phyloP scores from a whole-genome alignment of 352 stramenopile species.

The Plasmopara halstedii region DNA sequence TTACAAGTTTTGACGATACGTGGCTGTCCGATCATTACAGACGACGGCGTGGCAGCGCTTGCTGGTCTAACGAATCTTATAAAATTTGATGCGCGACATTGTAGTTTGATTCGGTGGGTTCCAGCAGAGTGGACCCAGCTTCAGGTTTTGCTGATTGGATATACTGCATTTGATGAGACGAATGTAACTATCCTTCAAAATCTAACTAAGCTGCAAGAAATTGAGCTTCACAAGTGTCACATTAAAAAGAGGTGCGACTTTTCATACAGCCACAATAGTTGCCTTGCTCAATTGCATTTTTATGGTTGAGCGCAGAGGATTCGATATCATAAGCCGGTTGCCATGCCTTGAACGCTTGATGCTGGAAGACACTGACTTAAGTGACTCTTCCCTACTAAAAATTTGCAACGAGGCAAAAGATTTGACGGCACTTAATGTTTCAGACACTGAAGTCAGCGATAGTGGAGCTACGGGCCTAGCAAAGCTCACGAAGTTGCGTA shows the following conservation, averaged over 20 bases:
- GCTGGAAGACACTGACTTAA: conserved; percentile 52
- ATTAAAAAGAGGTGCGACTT: conserved; percentile 54
- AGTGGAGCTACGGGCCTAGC: conserved; percentile 36
- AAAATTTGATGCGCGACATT: conserved; percentile 70
- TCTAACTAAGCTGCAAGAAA: conserved; percentile 42
- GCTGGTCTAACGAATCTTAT: conserved; percentile 25
- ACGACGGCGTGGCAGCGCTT: conserved; percentile 29
- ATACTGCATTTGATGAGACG: conserved; percentile 54
- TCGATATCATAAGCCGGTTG: conserved; percentile 63
- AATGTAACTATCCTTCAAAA: conserved; percentile 49
- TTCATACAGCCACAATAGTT: background rate
- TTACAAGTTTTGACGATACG: conserved; percentile 41
- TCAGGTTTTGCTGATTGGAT: conserved; percentile 44
- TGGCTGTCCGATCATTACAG: conserved; percentile 29
- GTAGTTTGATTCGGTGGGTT: conserved; percentile 43
- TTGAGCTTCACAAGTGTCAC: conserved; percentile 58
- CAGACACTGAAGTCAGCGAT: conserved; percentile 65
- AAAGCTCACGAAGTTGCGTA: conserved; percentile 42
- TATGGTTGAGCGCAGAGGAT: conserved; percentile 26
- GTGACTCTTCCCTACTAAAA: conserved; percentile 43
- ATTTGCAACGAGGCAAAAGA: conserved; percentile 43
- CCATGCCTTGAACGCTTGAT: conserved; percentile 43
- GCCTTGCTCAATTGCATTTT: background rate
- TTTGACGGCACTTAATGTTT: conserved; percentile 55
- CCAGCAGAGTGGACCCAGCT: conserved; percentile 46